These are phyloP conservation scores for Pleurotus citrinopileatus DNA, from an alignment of 768 basidiomycete genomes.

Conservation along the genomic window DNA sequence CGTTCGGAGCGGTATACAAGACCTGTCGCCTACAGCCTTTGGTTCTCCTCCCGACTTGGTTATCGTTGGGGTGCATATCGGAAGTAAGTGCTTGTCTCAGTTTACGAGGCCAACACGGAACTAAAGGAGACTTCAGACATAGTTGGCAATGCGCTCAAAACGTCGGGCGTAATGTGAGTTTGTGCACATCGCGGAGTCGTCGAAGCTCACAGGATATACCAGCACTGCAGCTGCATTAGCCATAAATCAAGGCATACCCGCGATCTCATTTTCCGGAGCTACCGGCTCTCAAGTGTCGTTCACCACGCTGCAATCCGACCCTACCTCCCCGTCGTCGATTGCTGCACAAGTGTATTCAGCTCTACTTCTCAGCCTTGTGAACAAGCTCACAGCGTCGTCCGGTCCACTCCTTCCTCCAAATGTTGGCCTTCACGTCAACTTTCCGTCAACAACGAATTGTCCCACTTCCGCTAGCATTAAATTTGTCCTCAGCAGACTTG, in stretches of 20 bases:
- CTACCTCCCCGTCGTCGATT: slow-evolving; percentile 21
- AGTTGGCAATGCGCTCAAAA: slow-evolving; percentile 16
- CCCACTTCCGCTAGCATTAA: slow-evolving; percentile 20
- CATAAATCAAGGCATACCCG: slow-evolving; percentile 30
- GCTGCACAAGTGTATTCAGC: slow-evolving; percentile 29
- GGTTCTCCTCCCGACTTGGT: slow-evolving; percentile 28
- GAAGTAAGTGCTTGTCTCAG: slow-evolving; percentile 18
- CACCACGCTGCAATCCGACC: slow-evolving; percentile 30
- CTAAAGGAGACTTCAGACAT: slow-evolving; percentile 14
- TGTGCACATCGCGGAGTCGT: neutral
- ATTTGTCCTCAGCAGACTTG: slow-evolving; percentile 30
- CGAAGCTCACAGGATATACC: neutral
- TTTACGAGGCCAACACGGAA: too few species aligned
- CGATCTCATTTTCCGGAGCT: slow-evolving; percentile 32
- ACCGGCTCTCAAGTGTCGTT: slow-evolving; percentile 32
- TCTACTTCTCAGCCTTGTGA: slow-evolving; percentile 25
- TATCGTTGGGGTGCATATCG: slow-evolving; percentile 31
- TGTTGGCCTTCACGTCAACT: slow-evolving; percentile 35
- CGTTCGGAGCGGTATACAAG: slow-evolving; percentile 27
- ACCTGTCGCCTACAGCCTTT: slow-evolving; percentile 28
- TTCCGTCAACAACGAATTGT: slow-evolving; percentile 23
- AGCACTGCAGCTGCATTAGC: slow-evolving; percentile 37
- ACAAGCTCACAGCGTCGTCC: slow-evolving; percentile 16
- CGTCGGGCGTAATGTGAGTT: slow-evolving; percentile 24
- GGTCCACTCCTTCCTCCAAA: slow-evolving; percentile 27